Base-by-base conservation (phyloP, 2,329 filamentous ascomycete species). In the Dactylonectria estremocensis region DNA sequence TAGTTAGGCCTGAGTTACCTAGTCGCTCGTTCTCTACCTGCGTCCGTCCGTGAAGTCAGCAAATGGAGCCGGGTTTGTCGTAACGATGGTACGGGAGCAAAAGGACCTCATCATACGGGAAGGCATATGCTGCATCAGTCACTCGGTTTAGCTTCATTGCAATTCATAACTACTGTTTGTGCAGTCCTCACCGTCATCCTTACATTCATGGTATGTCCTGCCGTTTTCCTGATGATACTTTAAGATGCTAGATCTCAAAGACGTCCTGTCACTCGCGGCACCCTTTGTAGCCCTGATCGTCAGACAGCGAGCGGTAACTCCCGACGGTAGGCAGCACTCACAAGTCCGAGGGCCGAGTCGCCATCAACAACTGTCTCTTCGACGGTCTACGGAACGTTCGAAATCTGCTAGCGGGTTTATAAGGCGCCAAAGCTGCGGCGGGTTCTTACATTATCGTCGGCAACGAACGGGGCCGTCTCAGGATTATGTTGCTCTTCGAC, bases 31-130 rank as follows among this genome's bases (percentile, higher is more conserved):
- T 70, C 24, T 70, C 69, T 3, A 54, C 31, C 67, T 53, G 22
- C 48, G 9, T 22, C 1, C 2, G 24, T 28, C 11, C n/a, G 35
- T 22, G 2, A 14, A n/a, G 18, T 70, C 7, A 67, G 59, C 11
- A 43, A 3, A 22, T 11, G 16, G n/a, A 54, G n/a, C 11, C 46
- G 7, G 6, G 31, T 28, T 28, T 28, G 7, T 28, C 7, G 7
- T 28, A 50, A 35, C 37, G 14, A 3, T 4, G 7, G 28, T 28
- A 43, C 20, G 28, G 43, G 31, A 18, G 11, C n/a, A 3, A 3
- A 50, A 55, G 14, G 16, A 69, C 69, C n/a, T 71, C 66, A 16
- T 71, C 69, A 8, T 71, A 71, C 0, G 69, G 69, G 9, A 71
- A 53, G 3, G 46, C 66, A 33, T 71, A 71, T 7, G 46, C 69